Evolutionary conservation across 1,284 basidiomycete genomes (phyloP).

Genomic region (Ustilago cynodontis): DNA sequence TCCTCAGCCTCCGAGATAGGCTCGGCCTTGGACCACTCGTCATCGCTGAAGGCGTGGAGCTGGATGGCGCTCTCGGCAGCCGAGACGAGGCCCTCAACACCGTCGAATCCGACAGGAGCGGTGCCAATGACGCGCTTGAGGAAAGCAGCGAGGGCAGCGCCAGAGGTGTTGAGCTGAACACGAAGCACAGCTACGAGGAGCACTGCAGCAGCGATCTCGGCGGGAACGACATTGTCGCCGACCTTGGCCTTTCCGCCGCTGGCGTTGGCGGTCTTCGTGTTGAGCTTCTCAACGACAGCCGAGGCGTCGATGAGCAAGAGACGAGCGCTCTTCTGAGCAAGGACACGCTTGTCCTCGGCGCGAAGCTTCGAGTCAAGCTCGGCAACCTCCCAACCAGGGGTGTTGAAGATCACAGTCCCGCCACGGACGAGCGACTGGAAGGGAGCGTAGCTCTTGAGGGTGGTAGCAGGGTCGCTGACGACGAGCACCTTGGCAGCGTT

Average conservation of each 20-base stretch:
- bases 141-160: constrained; percentile 46
- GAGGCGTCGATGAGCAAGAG: constrained; percentile 62
- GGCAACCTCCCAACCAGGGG: constrained; percentile 61
- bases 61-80: constrained; percentile 53
- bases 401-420: constrained; percentile 66
- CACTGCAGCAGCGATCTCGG: constrained; percentile 61
- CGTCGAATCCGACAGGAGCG: constrained; percentile 61
- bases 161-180: constrained; percentile 52
- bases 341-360: constrained; percentile 61
- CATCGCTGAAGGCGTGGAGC: constrained; percentile 50
- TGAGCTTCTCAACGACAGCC: constrained; percentile 59
- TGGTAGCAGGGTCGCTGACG: constrained; percentile 57
- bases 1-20: constrained; percentile 59
- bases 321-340: constrained; percentile 60
- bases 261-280: constrained; percentile 53
- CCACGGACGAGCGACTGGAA: constrained; percentile 61
- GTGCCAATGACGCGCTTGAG: constrained; percentile 58
- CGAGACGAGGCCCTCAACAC: constrained; percentile 59
- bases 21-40: constrained; percentile 58
- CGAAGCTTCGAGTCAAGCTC: constrained; percentile 64
- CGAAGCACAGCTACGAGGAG: constrained; percentile 59
- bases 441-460: constrained; percentile 62
- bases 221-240: constrained; percentile 50
- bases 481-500: constrained; percentile 59
- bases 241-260: constrained; percentile 61